Conservation (phyloP, 257 asterid genomes). For the Solanum piurae region DNA sequence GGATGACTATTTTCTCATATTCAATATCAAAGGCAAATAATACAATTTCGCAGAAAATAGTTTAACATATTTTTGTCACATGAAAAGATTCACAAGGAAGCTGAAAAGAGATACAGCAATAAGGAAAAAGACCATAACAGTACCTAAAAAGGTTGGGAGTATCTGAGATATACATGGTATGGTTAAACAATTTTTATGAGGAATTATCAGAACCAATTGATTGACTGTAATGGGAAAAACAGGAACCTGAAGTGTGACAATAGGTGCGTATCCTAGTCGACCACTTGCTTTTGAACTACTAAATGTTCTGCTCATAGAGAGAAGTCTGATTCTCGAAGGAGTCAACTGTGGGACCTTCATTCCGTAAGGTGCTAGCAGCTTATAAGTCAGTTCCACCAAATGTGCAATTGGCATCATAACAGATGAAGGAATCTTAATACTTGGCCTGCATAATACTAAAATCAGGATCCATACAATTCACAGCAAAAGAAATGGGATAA, state of each 20-base stretch:
- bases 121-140: background rate
- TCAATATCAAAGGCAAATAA: background rate
- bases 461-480: conserved; percentile 35
- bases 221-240: background rate
- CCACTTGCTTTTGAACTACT: conserved; percentile 78
- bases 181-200: background rate
- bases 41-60: background rate
- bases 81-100: background rate
- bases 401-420: conserved; percentile 86
- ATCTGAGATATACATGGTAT: background rate
- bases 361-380: conserved; percentile 70
- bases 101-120: background rate
- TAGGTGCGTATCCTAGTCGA: conserved; percentile 75
- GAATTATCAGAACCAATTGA: conserved; percentile 5
- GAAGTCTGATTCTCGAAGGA: conserved; percentile 90
- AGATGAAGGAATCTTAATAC: conserved; percentile 61
- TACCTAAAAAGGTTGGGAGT: background rate
- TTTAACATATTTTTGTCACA: background rate
- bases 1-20: background rate
- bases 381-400: conserved; percentile 69
- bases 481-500: background rate
- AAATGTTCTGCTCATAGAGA: conserved; percentile 77
- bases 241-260: conserved; percentile 76
- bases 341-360: conserved; percentile 97
- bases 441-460: conserved; percentile 76